A percentile compares a stretch with the other conserved stretches of the same genome.
Evolutionary conservation across 495 filamentous ascomycete genomes (phyloP).

Genomic region (Aspergillus sclerotioniger): DNA sequence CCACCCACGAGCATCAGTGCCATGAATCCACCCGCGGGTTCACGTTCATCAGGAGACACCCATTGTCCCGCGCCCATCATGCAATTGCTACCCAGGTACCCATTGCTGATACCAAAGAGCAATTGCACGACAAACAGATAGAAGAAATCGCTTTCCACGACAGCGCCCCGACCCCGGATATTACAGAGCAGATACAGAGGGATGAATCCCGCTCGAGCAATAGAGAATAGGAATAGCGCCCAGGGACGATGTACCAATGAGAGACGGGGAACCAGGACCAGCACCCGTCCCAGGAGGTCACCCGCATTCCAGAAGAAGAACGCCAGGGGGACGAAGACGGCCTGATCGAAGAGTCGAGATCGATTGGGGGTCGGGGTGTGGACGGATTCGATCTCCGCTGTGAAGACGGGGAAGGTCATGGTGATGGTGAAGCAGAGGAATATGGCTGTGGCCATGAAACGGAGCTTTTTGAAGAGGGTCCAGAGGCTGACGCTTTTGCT

Average conservation of each 20-base stretch:
- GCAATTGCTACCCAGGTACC: conserved; percentile 75
- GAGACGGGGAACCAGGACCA: conserved; percentile 60
- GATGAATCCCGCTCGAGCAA: conserved; percentile 67
- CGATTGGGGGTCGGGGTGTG: conserved; percentile 36
- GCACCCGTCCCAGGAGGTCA: conserved; percentile 75
- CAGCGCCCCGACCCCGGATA: conserved; percentile 63
- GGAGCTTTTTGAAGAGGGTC: conserved; percentile 68
- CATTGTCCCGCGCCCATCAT: conserved; percentile 88
- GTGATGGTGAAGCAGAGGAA: conserved; percentile 77
- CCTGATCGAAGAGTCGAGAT: conserved; percentile 62
- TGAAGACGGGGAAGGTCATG: conserved; percentile 95
- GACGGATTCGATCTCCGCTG: conserved; percentile 74
- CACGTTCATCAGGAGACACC: conserved; percentile 75
- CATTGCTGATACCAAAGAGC: conserved; percentile 80
- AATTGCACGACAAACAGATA: conserved; percentile 83
- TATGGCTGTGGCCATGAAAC: conserved; percentile 66
- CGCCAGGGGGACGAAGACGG: conserved; percentile 81
- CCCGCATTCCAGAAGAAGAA: conserved; percentile 95
- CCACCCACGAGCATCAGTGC: conserved; percentile 81
- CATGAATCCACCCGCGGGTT: conserved; percentile 94
- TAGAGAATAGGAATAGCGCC: conserved; percentile 59
- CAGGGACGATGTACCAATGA: conserved; percentile 60
- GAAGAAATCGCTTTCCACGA: conserved; percentile 76
- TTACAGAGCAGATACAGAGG: conserved; percentile 92
- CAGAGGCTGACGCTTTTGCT: conserved; percentile 60